These are phyloP conservation scores for Microcera coccophila DNA, from an alignment of 2,329 filamentous ascomycete genomes.

Conservation along the genomic window DNA sequence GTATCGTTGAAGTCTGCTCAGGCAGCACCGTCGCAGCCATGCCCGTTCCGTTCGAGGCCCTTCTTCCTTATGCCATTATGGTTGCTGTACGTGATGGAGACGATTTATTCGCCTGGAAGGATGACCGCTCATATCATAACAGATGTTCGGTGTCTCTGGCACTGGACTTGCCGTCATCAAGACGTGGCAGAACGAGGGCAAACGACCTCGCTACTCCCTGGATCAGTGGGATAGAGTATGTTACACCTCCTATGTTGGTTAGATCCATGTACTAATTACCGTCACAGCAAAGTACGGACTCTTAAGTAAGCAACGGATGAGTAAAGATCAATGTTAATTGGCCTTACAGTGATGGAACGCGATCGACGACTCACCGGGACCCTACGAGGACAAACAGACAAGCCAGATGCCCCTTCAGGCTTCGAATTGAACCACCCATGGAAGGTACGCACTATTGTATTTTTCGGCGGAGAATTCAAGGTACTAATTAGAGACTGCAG, in stretches of 20 bases:
- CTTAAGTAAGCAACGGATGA: no score
- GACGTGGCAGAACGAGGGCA: conserved; percentile 57
- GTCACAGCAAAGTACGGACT: conserved; percentile 50
- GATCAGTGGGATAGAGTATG: conserved; percentile 62
- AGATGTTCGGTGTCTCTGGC: conserved; percentile 63
- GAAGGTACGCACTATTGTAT: conserved; percentile 54
- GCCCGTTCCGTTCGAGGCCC: conserved; percentile 61
- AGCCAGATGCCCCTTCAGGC: conserved; percentile 51
- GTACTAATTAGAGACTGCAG: conserved; percentile 32
- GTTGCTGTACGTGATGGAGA: conserved; percentile 47
- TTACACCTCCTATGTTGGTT: conserved; percentile 5
- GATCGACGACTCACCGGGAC: conserved; percentile 58
- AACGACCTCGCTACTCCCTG: conserved; percentile 56
- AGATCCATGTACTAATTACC: conserved; percentile 27
- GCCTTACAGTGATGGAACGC: conserved; percentile 59
- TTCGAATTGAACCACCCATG: conserved; percentile 62
- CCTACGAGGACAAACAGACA: conserved; percentile 56
- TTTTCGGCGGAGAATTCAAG: no score
- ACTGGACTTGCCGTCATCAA: conserved; percentile 55
- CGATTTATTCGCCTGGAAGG: conserved; percentile 5
- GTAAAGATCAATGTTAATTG: conserved; percentile 8
- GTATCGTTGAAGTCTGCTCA: conserved; percentile 26
- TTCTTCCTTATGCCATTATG: conserved; percentile 64
- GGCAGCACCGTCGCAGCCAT: conserved; percentile 40
- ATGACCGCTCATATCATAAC: conserved; percentile 23